phyloP scores from a whole-genome alignment of 306 rosid genomes.

The Malus asiatica region DNA sequence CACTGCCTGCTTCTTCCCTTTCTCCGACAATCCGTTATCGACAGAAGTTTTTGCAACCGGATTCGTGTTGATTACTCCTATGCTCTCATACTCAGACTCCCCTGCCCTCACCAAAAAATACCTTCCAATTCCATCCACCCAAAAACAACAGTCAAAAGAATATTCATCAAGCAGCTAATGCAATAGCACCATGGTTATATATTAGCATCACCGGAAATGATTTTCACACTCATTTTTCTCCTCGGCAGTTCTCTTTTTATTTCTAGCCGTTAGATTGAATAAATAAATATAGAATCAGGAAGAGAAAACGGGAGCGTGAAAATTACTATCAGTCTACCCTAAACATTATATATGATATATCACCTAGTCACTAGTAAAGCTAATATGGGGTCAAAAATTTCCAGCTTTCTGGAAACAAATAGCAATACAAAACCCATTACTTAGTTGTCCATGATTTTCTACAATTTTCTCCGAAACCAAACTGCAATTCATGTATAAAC shows the following conservation, averaged over 20 bases:
- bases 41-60: constrained; percentile 85
- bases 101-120: constrained; percentile 89
- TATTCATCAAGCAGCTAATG: background rate
- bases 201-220: background rate
- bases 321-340: background rate
- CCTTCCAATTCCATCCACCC: constrained; percentile 31
- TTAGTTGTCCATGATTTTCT: background rate
- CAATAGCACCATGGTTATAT: background rate
- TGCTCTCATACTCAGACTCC: constrained; percentile 79
- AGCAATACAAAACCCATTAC: background rate
- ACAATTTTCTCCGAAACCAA: background rate
- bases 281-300: too few species aligned
- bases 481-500: background rate
- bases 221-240: too few species aligned
- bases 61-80: constrained; percentile 77
- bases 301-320: background rate
- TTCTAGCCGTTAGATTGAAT: too few species aligned
- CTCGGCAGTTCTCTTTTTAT: too few species aligned
- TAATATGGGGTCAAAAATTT: background rate
- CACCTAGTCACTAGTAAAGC: background rate
- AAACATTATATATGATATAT: background rate
- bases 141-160: background rate
- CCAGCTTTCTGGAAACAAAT: background rate
- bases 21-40: constrained; percentile 73
- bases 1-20: constrained; percentile 64